Evolutionary conservation across 2,329 filamentous ascomycete genomes (phyloP).

Genomic region (Talaromyces funiculosus): DNA sequence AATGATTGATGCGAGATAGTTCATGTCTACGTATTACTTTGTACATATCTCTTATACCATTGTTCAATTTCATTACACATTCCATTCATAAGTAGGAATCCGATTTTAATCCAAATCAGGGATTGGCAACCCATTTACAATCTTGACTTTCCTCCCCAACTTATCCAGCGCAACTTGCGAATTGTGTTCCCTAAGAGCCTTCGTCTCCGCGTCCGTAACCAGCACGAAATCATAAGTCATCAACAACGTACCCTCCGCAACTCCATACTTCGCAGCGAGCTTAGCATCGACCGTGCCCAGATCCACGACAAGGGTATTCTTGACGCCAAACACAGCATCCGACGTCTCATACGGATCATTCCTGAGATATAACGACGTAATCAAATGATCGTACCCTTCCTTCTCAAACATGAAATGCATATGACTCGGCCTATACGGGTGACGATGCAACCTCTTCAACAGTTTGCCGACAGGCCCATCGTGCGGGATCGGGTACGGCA

Average conservation of each 20-base stretch:
- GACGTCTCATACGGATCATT: conserved; percentile 76
- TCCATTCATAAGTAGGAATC: neutral
- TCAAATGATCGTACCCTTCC: conserved; percentile 68
- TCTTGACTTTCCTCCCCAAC: conserved; percentile 63
- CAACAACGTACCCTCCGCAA: conserved; percentile 58
- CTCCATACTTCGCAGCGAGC: conserved; percentile 56
- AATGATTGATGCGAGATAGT: conserved; percentile 20
- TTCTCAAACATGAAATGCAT: conserved; percentile 82
- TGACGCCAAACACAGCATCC: conserved; percentile 83
- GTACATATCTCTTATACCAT: conserved; percentile 1
- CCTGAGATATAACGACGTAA: conserved; percentile 76
- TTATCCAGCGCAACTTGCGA: conserved; percentile 62
- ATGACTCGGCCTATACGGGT: conserved; percentile 71
- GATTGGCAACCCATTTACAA: conserved; percentile 70
- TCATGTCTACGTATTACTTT: neutral
- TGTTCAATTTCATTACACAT: neutral
- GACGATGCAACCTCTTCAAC: conserved; percentile 60
- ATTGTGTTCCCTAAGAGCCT: conserved; percentile 58
- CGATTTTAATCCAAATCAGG: conserved; percentile 56
- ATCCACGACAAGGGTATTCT: conserved; percentile 67
- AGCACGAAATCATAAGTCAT: conserved; percentile 73
- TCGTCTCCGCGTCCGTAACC: conserved; percentile 64
- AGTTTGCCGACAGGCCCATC: conserved; percentile 78
- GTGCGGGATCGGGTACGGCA: conserved; percentile 77
- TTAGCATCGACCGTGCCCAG: conserved; percentile 49